Evolutionary conservation across 2,329 filamentous ascomycete species (phyloP).

Genomic region (Chaetomium strumarium): DNA sequence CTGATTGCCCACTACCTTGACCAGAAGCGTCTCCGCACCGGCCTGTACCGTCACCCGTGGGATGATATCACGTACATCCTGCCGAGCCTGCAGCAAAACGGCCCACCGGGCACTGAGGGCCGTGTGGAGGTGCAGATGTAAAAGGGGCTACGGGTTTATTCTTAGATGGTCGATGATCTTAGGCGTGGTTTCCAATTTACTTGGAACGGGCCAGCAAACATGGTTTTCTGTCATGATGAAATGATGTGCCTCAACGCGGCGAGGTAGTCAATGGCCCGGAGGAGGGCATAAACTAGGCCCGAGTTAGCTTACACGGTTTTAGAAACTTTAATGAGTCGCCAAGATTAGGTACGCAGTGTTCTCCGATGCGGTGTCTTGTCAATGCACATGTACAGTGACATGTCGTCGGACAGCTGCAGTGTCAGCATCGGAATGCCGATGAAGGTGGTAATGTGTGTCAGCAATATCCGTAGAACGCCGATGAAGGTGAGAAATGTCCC

Average conservation of each 20-base stretch:
- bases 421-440: too few relatives aligned
- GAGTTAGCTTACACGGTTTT: slow-evolving; percentile 6
- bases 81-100: slow-evolving; percentile 66
- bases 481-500: too few relatives aligned
- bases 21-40: slow-evolving; percentile 98
- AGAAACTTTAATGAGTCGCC: slow-evolving; percentile 13
- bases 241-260: not conserved
- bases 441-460: too few relatives aligned
- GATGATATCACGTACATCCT: slow-evolving; percentile 96
- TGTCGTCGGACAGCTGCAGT: too few relatives aligned
- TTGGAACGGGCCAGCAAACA: slow-evolving; percentile 1
- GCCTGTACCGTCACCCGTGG: slow-evolving; percentile 98
- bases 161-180: slow-evolving; percentile 1
- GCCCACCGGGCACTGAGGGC: slow-evolving; percentile 69
- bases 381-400: not conserved
- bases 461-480: too few relatives aligned
- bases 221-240: slow-evolving; percentile 8
- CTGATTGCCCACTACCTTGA: slow-evolving; percentile 99
- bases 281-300: not conserved
- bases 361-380: not conserved
- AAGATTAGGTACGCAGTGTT: not conserved
- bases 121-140: slow-evolving; percentile 85
- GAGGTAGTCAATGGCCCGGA: not conserved
- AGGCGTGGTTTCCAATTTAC: slow-evolving; percentile 3
- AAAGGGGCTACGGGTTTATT: slow-evolving; percentile 22